Percentiles rank a stretch among this genome's conserved stretches.
Evolutionary conservation across 176 grass and related monocot species (phyloP).

Genomic region (Typha latifolia): DNA sequence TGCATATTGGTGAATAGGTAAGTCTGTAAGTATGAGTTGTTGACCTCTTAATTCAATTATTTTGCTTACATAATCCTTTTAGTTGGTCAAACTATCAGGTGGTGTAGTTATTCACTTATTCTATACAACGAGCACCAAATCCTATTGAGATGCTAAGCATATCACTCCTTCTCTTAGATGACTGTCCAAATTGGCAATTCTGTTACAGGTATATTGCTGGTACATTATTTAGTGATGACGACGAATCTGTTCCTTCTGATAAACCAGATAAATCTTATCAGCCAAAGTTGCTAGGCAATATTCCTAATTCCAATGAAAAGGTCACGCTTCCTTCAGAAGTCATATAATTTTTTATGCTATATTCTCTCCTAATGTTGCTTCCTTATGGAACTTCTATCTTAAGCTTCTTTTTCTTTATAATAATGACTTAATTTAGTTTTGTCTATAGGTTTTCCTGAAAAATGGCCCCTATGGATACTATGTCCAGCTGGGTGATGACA

Average conservation of each 20-base stretch:
- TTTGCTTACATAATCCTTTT: too few relatives aligned
- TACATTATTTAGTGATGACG: constrained; percentile 52
- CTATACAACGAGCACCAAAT: too few relatives aligned
- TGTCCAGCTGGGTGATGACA: constrained; percentile 82
- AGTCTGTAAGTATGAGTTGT: too few relatives aligned
- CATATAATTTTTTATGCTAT: constrained; percentile 8
- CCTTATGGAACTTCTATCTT: constrained; percentile 9
- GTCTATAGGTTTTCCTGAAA: constrained; percentile 68
- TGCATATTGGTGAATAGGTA: too few relatives aligned
- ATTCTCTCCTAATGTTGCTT: neutral
- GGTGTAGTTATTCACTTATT: too few relatives aligned
- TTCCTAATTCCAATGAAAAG: constrained; percentile 58
- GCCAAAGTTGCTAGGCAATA: constrained; percentile 54
- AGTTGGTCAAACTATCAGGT: too few relatives aligned
- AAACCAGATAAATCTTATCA: constrained; percentile 33
- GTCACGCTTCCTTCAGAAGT: constrained; percentile 6
- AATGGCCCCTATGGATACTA: constrained; percentile 84
- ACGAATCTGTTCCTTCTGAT: constrained; percentile 33
- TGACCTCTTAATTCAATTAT: too few relatives aligned
- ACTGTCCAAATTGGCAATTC: neutral
- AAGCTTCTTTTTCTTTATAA: neutral
- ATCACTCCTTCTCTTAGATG: too few relatives aligned
- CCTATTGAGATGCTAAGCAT: too few relatives aligned
- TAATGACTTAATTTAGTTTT: neutral
- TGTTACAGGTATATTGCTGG: constrained; percentile 67